Evolutionary conservation across 129 eudicot genomes (phyloP).

Genomic region (Tagetes erecta): DNA sequence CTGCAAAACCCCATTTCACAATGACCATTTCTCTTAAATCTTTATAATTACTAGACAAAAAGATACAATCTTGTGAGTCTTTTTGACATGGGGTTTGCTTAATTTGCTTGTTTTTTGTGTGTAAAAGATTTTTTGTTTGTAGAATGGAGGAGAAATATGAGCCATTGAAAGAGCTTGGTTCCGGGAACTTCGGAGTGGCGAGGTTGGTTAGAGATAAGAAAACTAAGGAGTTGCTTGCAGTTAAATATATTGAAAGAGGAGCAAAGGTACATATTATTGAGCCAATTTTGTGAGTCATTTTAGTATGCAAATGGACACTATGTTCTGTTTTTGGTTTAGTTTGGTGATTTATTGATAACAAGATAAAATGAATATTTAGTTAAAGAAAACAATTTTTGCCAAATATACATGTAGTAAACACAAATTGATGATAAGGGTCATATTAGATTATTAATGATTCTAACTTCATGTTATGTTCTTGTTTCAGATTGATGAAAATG

Average conservation of each 20-base stretch:
- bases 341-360: not conserved
- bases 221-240: constrained; percentile 63
- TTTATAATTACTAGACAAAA: not conserved
- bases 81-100: constrained; percentile 14
- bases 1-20: not conserved
- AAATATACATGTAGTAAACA: too few species aligned
- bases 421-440: too few species aligned
- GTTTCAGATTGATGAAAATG: constrained; percentile 67
- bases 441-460: not conserved
- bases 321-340: not conserved
- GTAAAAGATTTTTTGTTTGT: not conserved
- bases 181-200: constrained; percentile 72
- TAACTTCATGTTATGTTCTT: constrained; percentile 2
- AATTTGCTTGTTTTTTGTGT: not conserved
- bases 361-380: not conserved
- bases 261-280: constrained; percentile 42
- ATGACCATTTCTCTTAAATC: constrained; percentile 16
- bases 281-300: not conserved
- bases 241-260: constrained; percentile 65
- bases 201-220: constrained; percentile 60
- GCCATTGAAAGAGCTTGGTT: constrained; percentile 56
- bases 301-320: constrained; percentile 12
- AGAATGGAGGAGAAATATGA: constrained; percentile 58
- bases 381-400: too few species aligned
- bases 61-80: not conserved